Base-by-base conservation (phyloP, 2,329 filamentous ascomycete species). In the Thelonectria olida region DNA sequence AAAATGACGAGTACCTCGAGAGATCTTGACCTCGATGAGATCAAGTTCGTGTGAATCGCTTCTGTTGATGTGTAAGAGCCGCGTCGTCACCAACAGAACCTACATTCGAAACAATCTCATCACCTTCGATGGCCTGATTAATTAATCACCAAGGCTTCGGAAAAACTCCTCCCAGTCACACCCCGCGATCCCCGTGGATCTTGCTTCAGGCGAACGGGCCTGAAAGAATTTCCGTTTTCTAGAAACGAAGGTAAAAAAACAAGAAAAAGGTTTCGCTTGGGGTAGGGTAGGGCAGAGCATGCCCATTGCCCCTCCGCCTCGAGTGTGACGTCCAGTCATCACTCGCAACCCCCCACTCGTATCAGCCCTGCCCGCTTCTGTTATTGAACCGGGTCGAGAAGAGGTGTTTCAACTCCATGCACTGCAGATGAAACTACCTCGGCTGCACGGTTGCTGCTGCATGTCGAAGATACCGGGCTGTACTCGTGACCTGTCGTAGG, bases 351-450 rank as follows among this genome's bases (percentile, higher is more conserved):
- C 36, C 34, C 39, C 50, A 27, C 44, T 41, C 23, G 39, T 48
- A 61, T 55, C 52, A 55, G 52, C 31, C 39, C 38, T 52, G 58
- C 38, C 15, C n/a, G 22, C 10, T 45, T 27, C 31, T 44, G 45
- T 22, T 39, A 25, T 45, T 42, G n/a, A 50, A 52, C 44, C 19
- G n/a, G 54, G 44, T 31, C 38, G 22, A 56, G 34, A 31, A 41
- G 36, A 48, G 44, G 45, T 50, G 51, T 55, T 54, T 60, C 52
- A 52, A 55, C 41, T 55, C 39, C 31, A 56, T 55, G 45, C 47
- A 50, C 31, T 47, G 31, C 52, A 56, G 52, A 61, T 56, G 52
- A 61, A 61, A 52, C 52, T 28, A 36, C 58, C 44, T 61, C 58
- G 47, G 39, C 55, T 58, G 48, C 56, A 58, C 42, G 49, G 49